Base-by-base conservation (phyloP, 1,284 basidiomycete genomes). In the Leucoagaricus sp. region DNA sequence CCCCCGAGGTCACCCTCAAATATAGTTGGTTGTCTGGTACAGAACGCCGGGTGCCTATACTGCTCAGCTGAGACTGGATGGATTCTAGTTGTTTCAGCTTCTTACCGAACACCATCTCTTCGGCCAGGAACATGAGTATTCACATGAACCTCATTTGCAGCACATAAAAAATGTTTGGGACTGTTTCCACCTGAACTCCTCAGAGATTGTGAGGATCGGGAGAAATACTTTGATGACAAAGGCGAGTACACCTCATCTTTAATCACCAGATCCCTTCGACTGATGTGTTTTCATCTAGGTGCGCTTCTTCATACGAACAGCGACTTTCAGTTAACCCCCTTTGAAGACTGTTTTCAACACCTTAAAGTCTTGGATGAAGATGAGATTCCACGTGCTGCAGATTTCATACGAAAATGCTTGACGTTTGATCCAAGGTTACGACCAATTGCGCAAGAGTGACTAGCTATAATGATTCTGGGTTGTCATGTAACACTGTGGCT, bases 1-100 rank as follows among this genome's bases (percentile, higher is more conserved):
- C 61, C 7, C 62, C 61, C n/a, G 61, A 62, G 34, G 34, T 62
- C 8, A 53, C 58, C 28, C 60, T 63, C 15, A 50, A 51, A 8
- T 47, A 49, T 40, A 55, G 31, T 63, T n/a, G 62, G 62, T 48
- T 60, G 60, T 34, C 19, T 63, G 31, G 60, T 63, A 46, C 10
- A n/a, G 28, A n/a, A 48, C 4, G 56, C 56, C 17, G 8, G 38
- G 4, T 28, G 25, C 15, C 42, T 59, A 36, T 36, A 49, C 19
- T 33, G 25, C 15, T 33, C 41, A n/a, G n/a, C n/a, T n/a, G n/a
- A n/a, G 26, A 31, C 38, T 52, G 15, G 26, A 23, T 21, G 29
- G 41, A 6, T 36, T 9, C 9, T 25, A 40, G 34, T 23, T 8
- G n/a, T n/a, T n/a, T n/a, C n/a, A n/a, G n/a, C n/a, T n/a, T n/a